Evolutionary conservation across 1,139 yeast species (phyloP).

Genomic region (Kodamaea alishanica): DNA sequence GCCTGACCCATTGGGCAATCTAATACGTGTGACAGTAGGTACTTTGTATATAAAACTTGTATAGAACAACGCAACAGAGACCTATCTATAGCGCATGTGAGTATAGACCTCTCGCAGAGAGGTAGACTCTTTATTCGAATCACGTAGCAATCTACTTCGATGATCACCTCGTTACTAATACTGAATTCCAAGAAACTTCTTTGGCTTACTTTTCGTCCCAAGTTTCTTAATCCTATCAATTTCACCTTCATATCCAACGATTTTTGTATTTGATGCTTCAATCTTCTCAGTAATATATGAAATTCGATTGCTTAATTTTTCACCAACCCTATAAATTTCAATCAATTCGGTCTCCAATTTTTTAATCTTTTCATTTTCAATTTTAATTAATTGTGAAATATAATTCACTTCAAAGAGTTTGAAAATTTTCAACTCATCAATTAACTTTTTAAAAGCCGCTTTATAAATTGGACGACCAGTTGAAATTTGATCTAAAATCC

Average conservation of each 20-base stretch:
- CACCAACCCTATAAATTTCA: conserved; percentile 49
- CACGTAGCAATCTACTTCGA: too few species aligned
- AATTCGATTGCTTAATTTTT: conserved; percentile 56
- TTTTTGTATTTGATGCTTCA: conserved; percentile 48
- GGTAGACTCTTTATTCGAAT: too few species aligned
- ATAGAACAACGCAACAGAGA: too few species aligned
- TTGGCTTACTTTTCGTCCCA: conserved; percentile 6
- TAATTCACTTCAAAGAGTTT: conserved; percentile 65
- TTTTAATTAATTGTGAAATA: conserved; percentile 48
- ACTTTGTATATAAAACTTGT: too few species aligned
- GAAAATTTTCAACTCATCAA: conserved; percentile 53
- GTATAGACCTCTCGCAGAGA: too few species aligned
- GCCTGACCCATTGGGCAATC: too few species aligned
- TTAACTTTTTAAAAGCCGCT: conserved; percentile 72
- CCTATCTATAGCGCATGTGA: too few species aligned
- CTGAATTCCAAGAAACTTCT: conserved; percentile 13
- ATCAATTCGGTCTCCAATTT: conserved; percentile 69
- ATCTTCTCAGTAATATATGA: conserved; percentile 66
- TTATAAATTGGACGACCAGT: conserved; percentile 84
- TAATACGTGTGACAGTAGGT: too few species aligned
- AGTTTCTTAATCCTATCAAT: conserved; percentile 18
- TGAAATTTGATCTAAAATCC: conserved; percentile 59
- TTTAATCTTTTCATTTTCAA: conserved; percentile 62
- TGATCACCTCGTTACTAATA: too few species aligned
- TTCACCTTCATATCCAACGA: conserved; percentile 39